Conservation (phyloP, 164 flowering plant species). For the Houttuynia cordata region DNA sequence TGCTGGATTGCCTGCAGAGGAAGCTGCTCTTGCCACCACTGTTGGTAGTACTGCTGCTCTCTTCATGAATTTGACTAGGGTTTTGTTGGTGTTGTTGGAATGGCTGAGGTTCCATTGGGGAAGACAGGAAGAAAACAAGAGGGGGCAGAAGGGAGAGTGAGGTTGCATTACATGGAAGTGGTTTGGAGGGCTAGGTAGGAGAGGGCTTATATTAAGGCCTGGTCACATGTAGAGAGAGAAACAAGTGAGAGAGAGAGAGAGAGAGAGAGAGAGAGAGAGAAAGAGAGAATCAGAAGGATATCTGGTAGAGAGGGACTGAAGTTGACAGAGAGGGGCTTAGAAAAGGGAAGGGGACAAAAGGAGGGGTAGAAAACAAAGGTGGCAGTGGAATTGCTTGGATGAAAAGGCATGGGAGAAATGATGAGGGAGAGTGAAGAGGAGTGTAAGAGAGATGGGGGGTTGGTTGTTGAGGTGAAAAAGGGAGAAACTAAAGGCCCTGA, state of each 20-base stretch:
- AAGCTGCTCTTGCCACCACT: conserved; percentile 27
- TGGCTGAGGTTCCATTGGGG: conserved; percentile 38
- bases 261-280: conserved; percentile 22
- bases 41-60: conserved; percentile 15
- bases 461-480: conserved; percentile 5
- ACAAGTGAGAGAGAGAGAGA: conserved; percentile 9
- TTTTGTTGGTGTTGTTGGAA: conserved; percentile 12
- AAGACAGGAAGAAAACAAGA: conserved; percentile 1
- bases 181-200: background rate
- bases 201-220: conserved; percentile 7
- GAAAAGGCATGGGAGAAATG: conserved; percentile 29
- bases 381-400: conserved; percentile 45
- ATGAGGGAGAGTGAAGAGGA: conserved; percentile 18
- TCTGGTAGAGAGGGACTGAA: conserved; percentile 88
- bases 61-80: conserved; percentile 19
- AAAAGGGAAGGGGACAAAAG: conserved; percentile 72
- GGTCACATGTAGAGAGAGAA: conserved; percentile 17
- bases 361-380: conserved; percentile 39
- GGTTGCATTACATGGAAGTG: conserved; percentile 8
- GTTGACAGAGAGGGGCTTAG: conserved; percentile 47
- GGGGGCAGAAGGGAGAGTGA: conserved; percentile 8
- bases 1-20: conserved; percentile 65
- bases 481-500: conserved; percentile 6
- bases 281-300: conserved; percentile 47
- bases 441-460: conserved; percentile 10